Evolutionary conservation across 1,284 basidiomycete genomes (phyloP).

Genomic region (Leccinum variabile): DNA sequence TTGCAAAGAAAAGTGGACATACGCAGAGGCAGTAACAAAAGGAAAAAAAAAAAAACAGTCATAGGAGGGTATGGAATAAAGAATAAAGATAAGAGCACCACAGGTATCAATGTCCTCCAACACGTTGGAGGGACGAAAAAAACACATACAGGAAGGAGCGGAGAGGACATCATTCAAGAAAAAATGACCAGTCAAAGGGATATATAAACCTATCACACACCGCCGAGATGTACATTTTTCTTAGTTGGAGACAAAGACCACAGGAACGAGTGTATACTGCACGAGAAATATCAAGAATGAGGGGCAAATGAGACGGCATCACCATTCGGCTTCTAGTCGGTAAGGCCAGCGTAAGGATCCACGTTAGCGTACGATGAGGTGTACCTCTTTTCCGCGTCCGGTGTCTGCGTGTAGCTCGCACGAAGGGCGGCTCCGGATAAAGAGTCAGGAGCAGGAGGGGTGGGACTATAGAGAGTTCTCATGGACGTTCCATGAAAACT

Average conservation of each 20-base stretch:
- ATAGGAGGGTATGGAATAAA: constrained; percentile 23
- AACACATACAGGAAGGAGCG: constrained; percentile 3
- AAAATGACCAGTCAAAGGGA: not conserved
- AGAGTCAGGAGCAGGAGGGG: constrained; percentile 15
- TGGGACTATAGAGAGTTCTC: constrained; percentile 35
- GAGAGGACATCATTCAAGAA: constrained; percentile 6
- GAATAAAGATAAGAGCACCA: constrained; percentile 11
- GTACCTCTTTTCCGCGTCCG: constrained; percentile 27
- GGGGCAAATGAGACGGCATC: not conserved
- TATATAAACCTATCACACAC: constrained; percentile 11
- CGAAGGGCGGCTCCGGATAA: constrained; percentile 3
- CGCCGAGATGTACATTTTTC: constrained; percentile 22
- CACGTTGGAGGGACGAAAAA: not conserved
- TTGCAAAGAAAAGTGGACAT: not conserved
- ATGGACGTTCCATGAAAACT: constrained; percentile 30
- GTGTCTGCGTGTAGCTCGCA: constrained; percentile 10
- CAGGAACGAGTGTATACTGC: not conserved
- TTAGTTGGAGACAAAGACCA: not conserved
- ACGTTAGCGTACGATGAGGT: constrained; percentile 27
- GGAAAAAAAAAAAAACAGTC: not conserved
- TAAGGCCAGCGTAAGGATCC: constrained; percentile 24
- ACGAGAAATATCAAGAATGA: not conserved
- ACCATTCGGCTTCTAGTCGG: constrained; percentile 6
- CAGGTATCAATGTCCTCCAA: constrained; percentile 26
- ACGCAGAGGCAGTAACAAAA: not conserved